Evolutionary conservation across 805 yeast species (phyloP).

Genomic region (Zygosaccharomyces rouxii): DNA sequence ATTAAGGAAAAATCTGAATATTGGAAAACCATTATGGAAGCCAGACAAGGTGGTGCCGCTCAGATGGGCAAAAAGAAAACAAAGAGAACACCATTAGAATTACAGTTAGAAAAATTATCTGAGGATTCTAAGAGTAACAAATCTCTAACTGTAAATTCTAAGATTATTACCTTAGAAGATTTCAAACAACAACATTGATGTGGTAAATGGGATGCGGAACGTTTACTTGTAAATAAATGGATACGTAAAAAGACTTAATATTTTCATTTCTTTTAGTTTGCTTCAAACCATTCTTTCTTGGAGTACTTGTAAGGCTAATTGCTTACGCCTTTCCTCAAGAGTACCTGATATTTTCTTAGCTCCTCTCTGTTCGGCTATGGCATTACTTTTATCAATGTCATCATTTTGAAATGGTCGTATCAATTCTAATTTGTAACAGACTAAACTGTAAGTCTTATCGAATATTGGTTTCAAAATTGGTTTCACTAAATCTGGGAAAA

Average conservation of each 20-base stretch:
- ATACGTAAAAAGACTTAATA: background rate
- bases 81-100: conserved; percentile 34
- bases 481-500: conserved; percentile 67
- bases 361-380: conserved; percentile 60
- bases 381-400: conserved; percentile 68
- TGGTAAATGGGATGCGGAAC: background rate
- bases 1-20: conserved; percentile 37
- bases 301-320: conserved; percentile 67
- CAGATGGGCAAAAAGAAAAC: conserved; percentile 20
- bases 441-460: conserved; percentile 38
- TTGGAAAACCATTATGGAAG: conserved; percentile 23
- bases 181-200: conserved; percentile 8
- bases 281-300: conserved; percentile 50
- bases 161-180: conserved; percentile 14
- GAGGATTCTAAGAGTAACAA: conserved; percentile 28
- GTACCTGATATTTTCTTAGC: conserved; percentile 21
- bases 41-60: conserved; percentile 20
- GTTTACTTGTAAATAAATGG: conserved; percentile 6
- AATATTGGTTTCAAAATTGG: conserved; percentile 51
- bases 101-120: conserved; percentile 37
- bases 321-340: conserved; percentile 72
- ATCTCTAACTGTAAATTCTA: conserved; percentile 19
- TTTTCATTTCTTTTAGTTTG: background rate
- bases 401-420: conserved; percentile 62
- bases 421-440: conserved; percentile 42